Percentiles rank a stretch among this genome's conserved stretches.
Conservation (phyloP, 352 stramenopile genomes). For the Phytopythium montanum region DNA sequence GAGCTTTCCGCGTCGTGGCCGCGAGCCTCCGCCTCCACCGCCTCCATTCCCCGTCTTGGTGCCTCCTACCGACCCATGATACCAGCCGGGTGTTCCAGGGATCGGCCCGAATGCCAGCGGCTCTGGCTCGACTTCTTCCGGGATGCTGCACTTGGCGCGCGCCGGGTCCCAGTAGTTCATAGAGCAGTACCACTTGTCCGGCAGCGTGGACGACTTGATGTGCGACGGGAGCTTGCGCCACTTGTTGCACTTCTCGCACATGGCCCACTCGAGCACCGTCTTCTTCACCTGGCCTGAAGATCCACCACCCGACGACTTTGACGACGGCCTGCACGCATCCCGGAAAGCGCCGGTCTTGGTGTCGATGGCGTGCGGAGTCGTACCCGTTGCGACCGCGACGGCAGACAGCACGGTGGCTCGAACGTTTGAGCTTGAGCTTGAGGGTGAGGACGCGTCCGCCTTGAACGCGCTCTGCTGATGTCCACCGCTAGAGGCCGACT, state of each 20-base stretch:
- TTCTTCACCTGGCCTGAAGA: slow-evolving; percentile 40
- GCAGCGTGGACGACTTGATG: slow-evolving; percentile 90
- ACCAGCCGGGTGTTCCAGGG: slow-evolving; percentile 51
- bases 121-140: slow-evolving; percentile 80
- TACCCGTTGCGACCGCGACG: slow-evolving; percentile 3
- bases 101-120: slow-evolving; percentile 39
- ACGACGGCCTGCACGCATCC: not conserved
- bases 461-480: not conserved
- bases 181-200: slow-evolving; percentile 96
- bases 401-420: not conserved
- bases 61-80: slow-evolving; percentile 31
- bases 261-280: slow-evolving; percentile 91
- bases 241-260: slow-evolving; percentile 96
- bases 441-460: not conserved
- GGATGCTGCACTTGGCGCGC: slow-evolving; percentile 61
- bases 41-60: not conserved
- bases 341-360: not conserved
- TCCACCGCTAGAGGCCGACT: not conserved
- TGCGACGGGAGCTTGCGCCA: slow-evolving; percentile 93
- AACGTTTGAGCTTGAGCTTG: not conserved
- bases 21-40: slow-evolving; percentile 24
- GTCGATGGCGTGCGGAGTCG: slow-evolving; percentile 10
- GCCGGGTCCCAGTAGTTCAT: slow-evolving; percentile 94
- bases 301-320: slow-evolving; percentile 4
- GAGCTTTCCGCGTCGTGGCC: slow-evolving; percentile 62